Conservation (phyloP, 2,329 filamentous ascomycete genomes). For the Albophoma yamanashiensis region DNA sequence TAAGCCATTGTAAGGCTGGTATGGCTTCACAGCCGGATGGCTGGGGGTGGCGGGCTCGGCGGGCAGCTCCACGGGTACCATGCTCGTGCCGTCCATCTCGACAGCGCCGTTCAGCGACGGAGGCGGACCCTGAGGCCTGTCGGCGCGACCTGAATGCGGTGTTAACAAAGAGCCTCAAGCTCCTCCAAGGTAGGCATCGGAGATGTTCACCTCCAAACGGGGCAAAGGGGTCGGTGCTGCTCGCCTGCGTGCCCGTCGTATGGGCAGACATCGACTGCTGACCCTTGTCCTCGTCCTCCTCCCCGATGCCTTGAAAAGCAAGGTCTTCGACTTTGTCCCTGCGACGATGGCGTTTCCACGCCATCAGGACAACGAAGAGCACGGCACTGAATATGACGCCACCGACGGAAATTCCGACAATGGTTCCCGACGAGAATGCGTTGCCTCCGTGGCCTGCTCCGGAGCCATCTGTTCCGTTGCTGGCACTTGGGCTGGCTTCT, state of each 20-base stretch:
- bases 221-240: constrained; percentile 26
- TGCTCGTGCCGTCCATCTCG: constrained; percentile 25
- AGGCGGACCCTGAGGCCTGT: constrained; percentile 16
- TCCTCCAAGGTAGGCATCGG: not conserved
- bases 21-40: not conserved
- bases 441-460: not conserved
- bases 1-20: not conserved
- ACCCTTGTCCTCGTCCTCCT: constrained; percentile 15
- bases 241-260: constrained; percentile 13
- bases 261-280: constrained; percentile 14
- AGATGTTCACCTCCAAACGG: constrained; percentile 30
- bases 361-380: constrained; percentile 10
- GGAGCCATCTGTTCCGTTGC: not conserved
- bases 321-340: constrained; percentile 4
- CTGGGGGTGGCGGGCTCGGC: constrained; percentile 9
- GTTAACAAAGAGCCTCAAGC: not conserved
- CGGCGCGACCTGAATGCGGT: constrained; percentile 18
- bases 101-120: constrained; percentile 17
- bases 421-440: constrained; percentile 15
- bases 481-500: not conserved
- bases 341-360: constrained; percentile 10
- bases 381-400: constrained; percentile 16
- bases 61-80: constrained; percentile 21
- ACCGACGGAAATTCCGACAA: constrained; percentile 21
- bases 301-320: constrained; percentile 3